Evolutionary conservation across 345 rosid genomes (phyloP), one percentile per base, ranked within the genome.

Genomic region (Sonneratia caseolaris): DNA sequence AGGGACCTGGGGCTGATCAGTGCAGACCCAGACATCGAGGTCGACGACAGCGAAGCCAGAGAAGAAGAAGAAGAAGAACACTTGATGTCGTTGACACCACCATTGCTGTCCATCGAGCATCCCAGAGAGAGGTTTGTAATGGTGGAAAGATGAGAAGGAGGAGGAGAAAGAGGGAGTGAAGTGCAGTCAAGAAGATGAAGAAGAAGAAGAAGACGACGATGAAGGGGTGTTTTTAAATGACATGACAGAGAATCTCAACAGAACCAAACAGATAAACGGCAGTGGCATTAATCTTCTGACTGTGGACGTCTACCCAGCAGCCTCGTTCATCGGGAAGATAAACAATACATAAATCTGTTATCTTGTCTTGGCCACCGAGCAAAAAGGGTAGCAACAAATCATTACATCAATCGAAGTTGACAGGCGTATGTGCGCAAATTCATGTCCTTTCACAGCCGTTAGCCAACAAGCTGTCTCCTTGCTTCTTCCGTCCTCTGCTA

Each of bases 1-100:
- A 82, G 83, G 80, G 78, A 75, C 8, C 37, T 66, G 4, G 84
- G 86, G 71, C 79, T 61, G 32, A 65, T 18, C 55, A 77, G 69
- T 13, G 74, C 66, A 48, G 66, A 73, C 74, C 64, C 51, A 49
- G 57, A 38, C 37, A 68, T 38, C 68, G 73, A 71, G 65, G 69
- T n/a, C 38, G 74, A 72, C 1, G 68, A 62, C 18, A 42, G 12
- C 0, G 55, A 38, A 40, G 37, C 56, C 16, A 56, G 45, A 47
- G 51, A 68, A 47, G 51, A 47, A 0, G n/a, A 8, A 57, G 64
- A 57, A 57, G 32, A 57, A 10, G 27, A 57, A n/a, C 32, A 22
- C 59, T 53, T 19, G 59, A 53, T 11, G 22, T 53, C 19, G 7
- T 18, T 7, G 7, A 53, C 22, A 15, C 59, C 59, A 14, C 51